Conservation (phyloP, 2,329 filamentous ascomycete genomes). For the Didymella exigua region DNA sequence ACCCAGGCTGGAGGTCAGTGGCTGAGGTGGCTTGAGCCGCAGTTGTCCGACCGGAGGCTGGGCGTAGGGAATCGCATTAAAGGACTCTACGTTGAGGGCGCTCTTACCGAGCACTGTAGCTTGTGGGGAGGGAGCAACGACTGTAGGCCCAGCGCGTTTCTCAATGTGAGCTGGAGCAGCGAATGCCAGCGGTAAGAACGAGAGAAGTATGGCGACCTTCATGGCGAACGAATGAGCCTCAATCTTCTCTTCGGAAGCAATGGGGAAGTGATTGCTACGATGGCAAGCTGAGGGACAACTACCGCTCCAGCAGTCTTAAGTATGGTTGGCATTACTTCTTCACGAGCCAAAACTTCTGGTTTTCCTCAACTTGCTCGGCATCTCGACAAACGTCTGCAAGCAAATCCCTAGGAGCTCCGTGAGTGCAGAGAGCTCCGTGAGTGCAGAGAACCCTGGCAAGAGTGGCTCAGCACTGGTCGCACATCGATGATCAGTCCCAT, state of each 20-base stretch:
- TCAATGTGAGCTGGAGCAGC: conserved; percentile 49
- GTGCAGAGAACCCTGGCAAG: not conserved
- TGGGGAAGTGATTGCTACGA: not conserved
- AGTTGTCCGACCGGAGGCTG: conserved; percentile 69
- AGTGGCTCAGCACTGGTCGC: not conserved
- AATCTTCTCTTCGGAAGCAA: not conserved
- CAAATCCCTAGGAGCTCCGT: conserved; percentile 4
- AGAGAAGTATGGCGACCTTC: conserved; percentile 33
- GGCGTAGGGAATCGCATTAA: conserved; percentile 77
- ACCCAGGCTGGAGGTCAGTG: conserved; percentile 63
- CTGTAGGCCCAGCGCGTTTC: conserved; percentile 58
- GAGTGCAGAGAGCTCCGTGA: not conserved
- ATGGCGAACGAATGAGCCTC: conserved; percentile 25
- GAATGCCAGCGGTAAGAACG: conserved; percentile 36
- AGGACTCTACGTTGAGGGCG: conserved; percentile 64
- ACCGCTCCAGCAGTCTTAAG: not conserved
- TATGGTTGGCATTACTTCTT: conserved; percentile 1
- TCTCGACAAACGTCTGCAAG: not conserved
- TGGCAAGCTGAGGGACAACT: not conserved
- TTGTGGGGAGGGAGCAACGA: conserved; percentile 56
- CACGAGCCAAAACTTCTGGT: conserved; percentile 10
- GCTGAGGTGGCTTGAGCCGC: conserved; percentile 71
- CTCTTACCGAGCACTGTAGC: conserved; percentile 62
- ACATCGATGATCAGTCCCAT: conserved; percentile 7
- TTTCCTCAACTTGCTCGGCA: conserved; percentile 3